phyloP scores from a whole-genome alignment of 345 rosid species.

The Pistacia vera region DNA sequence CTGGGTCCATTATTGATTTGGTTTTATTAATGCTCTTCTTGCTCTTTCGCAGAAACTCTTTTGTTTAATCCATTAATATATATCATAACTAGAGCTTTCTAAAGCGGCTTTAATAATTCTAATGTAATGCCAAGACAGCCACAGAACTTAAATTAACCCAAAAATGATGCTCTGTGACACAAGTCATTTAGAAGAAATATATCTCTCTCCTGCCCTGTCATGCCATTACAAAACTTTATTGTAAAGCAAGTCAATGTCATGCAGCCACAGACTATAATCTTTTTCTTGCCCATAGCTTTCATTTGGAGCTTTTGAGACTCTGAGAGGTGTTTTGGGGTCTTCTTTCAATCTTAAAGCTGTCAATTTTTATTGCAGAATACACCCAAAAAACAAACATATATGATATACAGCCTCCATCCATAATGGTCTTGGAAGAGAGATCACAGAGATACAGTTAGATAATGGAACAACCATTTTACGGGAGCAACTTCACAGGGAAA shows the following conservation, averaged over 20 bases:
- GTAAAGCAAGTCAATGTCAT: too few relatives aligned
- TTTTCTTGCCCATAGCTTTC: neutral
- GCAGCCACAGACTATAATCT: neutral
- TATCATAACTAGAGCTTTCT: neutral
- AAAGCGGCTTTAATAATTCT: slow-evolving; percentile 5
- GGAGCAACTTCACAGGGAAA: neutral
- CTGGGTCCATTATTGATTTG: slow-evolving; percentile 11
- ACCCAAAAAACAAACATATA: neutral
- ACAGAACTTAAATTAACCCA: slow-evolving; percentile 9
- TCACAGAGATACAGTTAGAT: neutral
- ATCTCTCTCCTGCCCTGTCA: neutral
- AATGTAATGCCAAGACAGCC: neutral
- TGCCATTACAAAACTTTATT: too few relatives aligned
- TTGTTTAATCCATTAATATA: slow-evolving; percentile 10
- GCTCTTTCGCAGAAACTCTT: neutral
- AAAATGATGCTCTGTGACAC: neutral
- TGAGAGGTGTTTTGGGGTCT: neutral
- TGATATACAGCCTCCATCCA: neutral
- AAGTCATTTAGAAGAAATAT: neutral
- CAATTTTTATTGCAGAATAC: neutral
- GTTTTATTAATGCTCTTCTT: neutral
- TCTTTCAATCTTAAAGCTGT: neutral
- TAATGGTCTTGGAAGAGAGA: too few relatives aligned
- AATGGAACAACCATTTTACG: neutral
- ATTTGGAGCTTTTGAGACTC: neutral